Evolutionary conservation across 208 protist species (phyloP).

Genomic region (Entamoeba histolytica): DNA sequence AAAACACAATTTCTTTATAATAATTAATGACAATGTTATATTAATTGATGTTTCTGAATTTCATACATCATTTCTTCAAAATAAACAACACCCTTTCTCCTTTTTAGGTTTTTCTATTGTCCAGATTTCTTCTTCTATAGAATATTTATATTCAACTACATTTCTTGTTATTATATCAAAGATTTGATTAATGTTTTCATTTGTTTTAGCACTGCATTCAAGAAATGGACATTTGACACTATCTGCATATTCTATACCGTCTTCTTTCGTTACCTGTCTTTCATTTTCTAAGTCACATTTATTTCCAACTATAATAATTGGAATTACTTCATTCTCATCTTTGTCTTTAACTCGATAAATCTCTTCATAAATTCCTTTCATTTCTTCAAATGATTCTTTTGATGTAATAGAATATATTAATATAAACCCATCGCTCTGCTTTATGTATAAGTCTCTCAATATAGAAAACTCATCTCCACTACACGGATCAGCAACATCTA

Average conservation of each 20-base stretch:
- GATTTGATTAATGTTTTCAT: not conserved
- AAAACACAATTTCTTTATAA: no score
- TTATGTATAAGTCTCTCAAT: not conserved
- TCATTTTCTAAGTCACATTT: not conserved
- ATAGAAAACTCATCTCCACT: not conserved
- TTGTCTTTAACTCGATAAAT: no score
- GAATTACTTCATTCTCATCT: not conserved
- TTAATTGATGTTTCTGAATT: no score
- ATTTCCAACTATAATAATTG: not conserved
- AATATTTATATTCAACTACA: no score
- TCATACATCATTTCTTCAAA: no score
- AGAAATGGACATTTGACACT: not conserved
- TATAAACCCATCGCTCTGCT: not conserved
- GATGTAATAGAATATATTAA: not conserved
- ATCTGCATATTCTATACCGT: not conserved
- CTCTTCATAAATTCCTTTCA: no score
- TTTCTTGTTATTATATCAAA: not conserved
- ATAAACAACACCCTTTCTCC: no score
- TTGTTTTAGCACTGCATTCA: not conserved
- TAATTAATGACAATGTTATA: no score
- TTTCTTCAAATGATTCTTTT: not conserved
- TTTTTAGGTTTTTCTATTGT: no score
- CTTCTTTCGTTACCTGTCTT: not conserved
- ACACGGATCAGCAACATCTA: no score
- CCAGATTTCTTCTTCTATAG: no score